Percentiles rank a stretch among this genome's conserved stretches.
Conservation (phyloP, 2,329 filamentous ascomycete species). For the Colletotrichum orbiculare region DNA sequence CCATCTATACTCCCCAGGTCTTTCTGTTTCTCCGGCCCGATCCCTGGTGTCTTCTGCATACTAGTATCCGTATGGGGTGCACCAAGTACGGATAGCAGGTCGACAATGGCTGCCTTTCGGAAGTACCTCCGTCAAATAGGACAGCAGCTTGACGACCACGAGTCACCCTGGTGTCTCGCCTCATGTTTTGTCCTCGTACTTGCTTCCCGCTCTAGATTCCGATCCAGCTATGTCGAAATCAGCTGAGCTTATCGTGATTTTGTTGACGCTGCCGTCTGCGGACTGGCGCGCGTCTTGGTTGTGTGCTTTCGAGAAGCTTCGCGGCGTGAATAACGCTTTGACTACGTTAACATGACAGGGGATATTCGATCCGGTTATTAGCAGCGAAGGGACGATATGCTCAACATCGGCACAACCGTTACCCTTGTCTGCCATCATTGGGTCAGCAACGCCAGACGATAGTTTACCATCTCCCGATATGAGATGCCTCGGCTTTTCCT, state of each 20-base stretch:
- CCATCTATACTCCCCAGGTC: neutral
- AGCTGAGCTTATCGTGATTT: constrained; percentile 8
- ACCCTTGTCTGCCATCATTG: too few relatives aligned
- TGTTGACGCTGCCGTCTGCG: neutral
- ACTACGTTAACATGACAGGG: too few relatives aligned
- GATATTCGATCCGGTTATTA: too few relatives aligned
- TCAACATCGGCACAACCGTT: too few relatives aligned
- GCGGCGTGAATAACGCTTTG: neutral
- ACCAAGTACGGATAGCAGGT: neutral
- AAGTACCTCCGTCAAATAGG: constrained; percentile 1
- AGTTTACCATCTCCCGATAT: neutral
- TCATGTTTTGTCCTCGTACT: constrained; percentile 14
- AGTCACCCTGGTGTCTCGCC: constrained; percentile 27
- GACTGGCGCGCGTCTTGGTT: neutral
- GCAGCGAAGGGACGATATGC: too few relatives aligned
- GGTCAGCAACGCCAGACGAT: too few relatives aligned
- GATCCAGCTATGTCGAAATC: neutral
- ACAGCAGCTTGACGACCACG: constrained; percentile 1
- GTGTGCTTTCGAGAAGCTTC: neutral
- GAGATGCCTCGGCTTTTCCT: neutral
- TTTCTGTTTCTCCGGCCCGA: constrained; percentile 18
- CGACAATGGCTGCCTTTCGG: neutral
- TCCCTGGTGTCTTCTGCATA: neutral
- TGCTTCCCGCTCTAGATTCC: neutral
- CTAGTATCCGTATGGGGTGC: neutral